Base-by-base conservation (phyloP, 73 alveolate genomes). In the Tetrahymena thermophila region DNA sequence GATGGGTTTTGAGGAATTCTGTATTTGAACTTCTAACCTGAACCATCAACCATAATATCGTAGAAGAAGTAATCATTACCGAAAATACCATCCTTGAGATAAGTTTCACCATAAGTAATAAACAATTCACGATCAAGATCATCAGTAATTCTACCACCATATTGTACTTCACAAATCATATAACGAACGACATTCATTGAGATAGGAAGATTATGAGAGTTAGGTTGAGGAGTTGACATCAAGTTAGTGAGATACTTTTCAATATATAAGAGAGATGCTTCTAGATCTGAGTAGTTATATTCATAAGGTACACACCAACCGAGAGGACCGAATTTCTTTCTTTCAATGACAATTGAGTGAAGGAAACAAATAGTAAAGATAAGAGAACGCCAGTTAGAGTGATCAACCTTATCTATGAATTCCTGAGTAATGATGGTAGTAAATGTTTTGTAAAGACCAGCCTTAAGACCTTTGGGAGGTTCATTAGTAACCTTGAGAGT, bases 301-400 rank as follows among this genome's bases (percentile, higher is more conserved):
- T 99, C 99, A 95, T 99, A 99, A 23, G 99, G 99, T 55, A 99
- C 99, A 97, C 99, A 99, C 99, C 99, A 99, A 40, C 99, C 99
- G 89, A 99, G 98, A 85, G 99, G 99, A 96, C 99, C 99, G 98
- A 98, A 99, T 96, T 99, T 99, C 94, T 99, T 97, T 96, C 99
- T 98, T 96, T 99, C 99, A 56, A 98, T 96, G 35, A 99, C 99
- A 94, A 99, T 97, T 34, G 99, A 98, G 97, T 99, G 99, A 96
- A 99, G 94, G 99, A 99, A 99, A 98, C 99, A 99, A 95, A 98
- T 97, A 58, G 99, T 98, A 95, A 96, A 99, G 95, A 98, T 99
- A 93, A 99, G 98, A 58, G 99, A 95, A 96, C 99, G 98, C 99
- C 99, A 99, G 97, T 99, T 99, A 95, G 98, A 99, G 94, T 97